Percentiles rank a stretch among this genome's conserved stretches.
Evolutionary conservation across 805 yeast genomes (phyloP).

Genomic region (Yarrowia bubula): DNA sequence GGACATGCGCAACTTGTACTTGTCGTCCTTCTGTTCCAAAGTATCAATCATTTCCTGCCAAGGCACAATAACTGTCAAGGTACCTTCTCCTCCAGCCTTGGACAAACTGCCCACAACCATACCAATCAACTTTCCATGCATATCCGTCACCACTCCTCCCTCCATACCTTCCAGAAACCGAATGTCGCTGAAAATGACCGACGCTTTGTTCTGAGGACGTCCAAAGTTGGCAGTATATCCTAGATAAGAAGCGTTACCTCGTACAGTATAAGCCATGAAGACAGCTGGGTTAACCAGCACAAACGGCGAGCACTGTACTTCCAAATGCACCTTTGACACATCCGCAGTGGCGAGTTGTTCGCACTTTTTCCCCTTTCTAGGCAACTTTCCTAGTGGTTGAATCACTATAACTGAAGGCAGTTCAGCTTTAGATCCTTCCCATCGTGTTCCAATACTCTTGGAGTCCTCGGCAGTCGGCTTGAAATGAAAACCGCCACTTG

Average conservation of each 20-base stretch:
- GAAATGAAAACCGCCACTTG: slow-evolving; percentile 22
- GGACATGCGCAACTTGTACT: background rate
- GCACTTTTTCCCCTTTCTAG: background rate
- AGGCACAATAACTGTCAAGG: slow-evolving; percentile 36
- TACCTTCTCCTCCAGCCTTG: slow-evolving; percentile 39
- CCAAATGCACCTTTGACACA: slow-evolving; percentile 22
- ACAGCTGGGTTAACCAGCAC: slow-evolving; percentile 39
- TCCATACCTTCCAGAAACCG: slow-evolving; percentile 42
- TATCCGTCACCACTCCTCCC: slow-evolving; percentile 36
- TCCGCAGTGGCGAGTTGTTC: slow-evolving; percentile 9
- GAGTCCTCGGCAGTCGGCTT: slow-evolving; percentile 13
- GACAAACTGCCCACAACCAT: slow-evolving; percentile 36
- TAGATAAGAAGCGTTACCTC: slow-evolving; percentile 35
- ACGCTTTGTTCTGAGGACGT: slow-evolving; percentile 25
- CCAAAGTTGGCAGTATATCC: slow-evolving; percentile 15
- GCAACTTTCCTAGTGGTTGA: background rate
- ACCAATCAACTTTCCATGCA: slow-evolving; percentile 33
- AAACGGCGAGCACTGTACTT: slow-evolving; percentile 38
- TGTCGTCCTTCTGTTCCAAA: background rate
- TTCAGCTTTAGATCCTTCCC: slow-evolving; percentile 2
- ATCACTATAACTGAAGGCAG: slow-evolving; percentile 9
- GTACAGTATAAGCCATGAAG: slow-evolving; percentile 37
- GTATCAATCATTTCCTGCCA: slow-evolving; percentile 34
- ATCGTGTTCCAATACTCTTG: slow-evolving; percentile 1
- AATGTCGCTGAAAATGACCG: slow-evolving; percentile 35